Percentiles rank a stretch among this genome's conserved stretches.
phyloP scores from a whole-genome alignment of 2,329 filamentous ascomycete species.

The Phyllosticta ampelicida region DNA sequence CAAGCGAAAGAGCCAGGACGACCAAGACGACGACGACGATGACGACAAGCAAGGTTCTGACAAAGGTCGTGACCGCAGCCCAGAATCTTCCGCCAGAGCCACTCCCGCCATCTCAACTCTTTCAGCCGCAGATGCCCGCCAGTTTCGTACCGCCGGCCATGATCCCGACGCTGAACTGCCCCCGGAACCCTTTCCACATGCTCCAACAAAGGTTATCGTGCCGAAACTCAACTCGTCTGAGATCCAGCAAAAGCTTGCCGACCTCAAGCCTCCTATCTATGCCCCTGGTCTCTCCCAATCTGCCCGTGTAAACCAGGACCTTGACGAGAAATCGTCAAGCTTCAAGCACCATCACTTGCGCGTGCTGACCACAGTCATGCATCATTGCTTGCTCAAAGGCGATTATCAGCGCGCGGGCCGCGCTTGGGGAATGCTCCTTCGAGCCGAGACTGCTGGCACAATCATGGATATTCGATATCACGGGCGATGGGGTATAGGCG shows the following conservation, averaged over 20 bases:
- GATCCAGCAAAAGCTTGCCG: conserved; percentile 31
- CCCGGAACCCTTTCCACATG: conserved; percentile 35
- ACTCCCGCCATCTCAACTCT: conserved; percentile 9
- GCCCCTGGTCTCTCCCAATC: conserved; percentile 12
- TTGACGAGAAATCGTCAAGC: conserved; percentile 13
- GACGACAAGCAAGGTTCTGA: conserved; percentile 9
- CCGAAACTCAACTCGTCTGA: conserved; percentile 11
- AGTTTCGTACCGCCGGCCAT: conserved; percentile 32
- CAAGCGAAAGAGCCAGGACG: conserved; percentile 17
- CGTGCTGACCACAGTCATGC: conserved; percentile 57
- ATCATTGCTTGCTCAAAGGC: conserved; percentile 58
- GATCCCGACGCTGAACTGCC: conserved; percentile 30
- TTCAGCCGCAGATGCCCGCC: conserved; percentile 16
- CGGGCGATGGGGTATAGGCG: conserved; percentile 71
- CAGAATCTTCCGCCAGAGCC: conserved; percentile 13
- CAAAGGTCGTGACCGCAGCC: conserved; percentile 13
- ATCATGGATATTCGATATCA: conserved; percentile 58
- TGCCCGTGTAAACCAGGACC: not conserved
- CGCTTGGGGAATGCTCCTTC: conserved; percentile 64
- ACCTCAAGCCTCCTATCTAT: conserved; percentile 32
- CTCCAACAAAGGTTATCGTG: conserved; percentile 16
- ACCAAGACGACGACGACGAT: conserved; percentile 13
- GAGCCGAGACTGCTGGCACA: conserved; percentile 46
- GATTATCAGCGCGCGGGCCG: conserved; percentile 62
- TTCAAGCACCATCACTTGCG: conserved; percentile 49